These are phyloP conservation scores for Penicillium verhagenii DNA, from an alignment of 495 filamentous ascomycete genomes.

Conservation along the genomic window DNA sequence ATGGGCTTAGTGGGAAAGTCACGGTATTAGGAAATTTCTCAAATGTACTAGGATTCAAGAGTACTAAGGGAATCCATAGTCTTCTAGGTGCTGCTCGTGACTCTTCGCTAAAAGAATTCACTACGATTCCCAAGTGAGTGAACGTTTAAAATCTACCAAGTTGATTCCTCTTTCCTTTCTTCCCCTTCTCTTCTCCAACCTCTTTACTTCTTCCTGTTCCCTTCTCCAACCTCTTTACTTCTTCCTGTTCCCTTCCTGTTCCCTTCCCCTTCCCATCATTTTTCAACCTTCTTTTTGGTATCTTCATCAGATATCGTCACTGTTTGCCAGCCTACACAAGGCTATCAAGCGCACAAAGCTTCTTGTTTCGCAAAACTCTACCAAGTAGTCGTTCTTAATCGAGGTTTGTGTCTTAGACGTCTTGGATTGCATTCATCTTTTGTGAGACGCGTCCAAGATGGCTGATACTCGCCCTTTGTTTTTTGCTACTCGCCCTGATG, in stretches of 20 bases:
- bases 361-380: not conserved
- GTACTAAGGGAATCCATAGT: not conserved
- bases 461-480: slow-evolving; percentile 36
- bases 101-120: not conserved
- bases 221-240: not conserved
- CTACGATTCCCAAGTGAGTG: not conserved
- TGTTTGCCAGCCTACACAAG: too few relatives aligned
- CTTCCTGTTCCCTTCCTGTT: slow-evolving; percentile 9
- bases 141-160: not conserved
- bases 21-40: not conserved
- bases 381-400: not conserved
- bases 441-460: slow-evolving; percentile 9
- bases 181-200: not conserved
- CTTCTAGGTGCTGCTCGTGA: not conserved
- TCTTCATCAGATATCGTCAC: not conserved
- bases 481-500: slow-evolving; percentile 58
- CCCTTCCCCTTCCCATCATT: slow-evolving; percentile 9
- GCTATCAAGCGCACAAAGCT: not conserved
- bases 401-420: not conserved
- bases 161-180: not conserved
- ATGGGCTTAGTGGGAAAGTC: not conserved
- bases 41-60: not conserved
- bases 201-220: not conserved
- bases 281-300: not conserved
- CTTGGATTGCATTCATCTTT: slow-evolving; percentile 10